Base-by-base conservation (phyloP, 208 protist genomes). In the Trypanosoma grayi region DNA sequence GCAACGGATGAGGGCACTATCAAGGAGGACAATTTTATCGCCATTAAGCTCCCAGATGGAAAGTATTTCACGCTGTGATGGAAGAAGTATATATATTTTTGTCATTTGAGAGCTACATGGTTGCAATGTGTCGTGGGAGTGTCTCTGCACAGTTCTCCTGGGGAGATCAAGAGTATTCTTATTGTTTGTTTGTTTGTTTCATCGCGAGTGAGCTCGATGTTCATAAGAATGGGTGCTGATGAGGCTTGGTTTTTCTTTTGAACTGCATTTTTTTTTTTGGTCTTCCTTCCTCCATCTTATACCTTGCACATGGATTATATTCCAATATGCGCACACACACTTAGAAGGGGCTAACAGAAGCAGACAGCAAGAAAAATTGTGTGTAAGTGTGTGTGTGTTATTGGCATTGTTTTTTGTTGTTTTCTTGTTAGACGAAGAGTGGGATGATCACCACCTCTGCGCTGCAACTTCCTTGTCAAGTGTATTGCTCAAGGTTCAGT, bases 391-490 rank as follows among this genome's bases (percentile, higher is more conserved):
- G 34, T 39, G 7, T 39, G 34, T 39, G 7, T 39, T 7, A 39
- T 39, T 36, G 0, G 30, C 14, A 40, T 57, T 39, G n/a, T 61
- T 51, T 58, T 59, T 60, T 52, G 14, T 60, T 53, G 18, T 39
- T 37, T 48, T 54, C 22, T 40, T 40, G 25, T 43, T 37, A 43
- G 39, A 45, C 9, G 47, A 36, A 37, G 28, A 60, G 36, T 48
- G 28, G 18, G 20, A 78, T 83, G 71, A 70, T 72, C 10, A 50
- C 58, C 11, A 36, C 71, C 0, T 71, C 73, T 0, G 41, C 64
- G 22, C 70, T 83, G n/a, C 70, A 81, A 51, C 66, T 92, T 16
- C 85, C 81, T 34, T 92, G 72, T 57, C 79, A 85, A 25, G 77
- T 77, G 33, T 61, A 87, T 31, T 85, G 44, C 41, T 76, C 80